Base-by-base conservation (phyloP, 345 rosid species). In the Boechera retrofracta region DNA sequence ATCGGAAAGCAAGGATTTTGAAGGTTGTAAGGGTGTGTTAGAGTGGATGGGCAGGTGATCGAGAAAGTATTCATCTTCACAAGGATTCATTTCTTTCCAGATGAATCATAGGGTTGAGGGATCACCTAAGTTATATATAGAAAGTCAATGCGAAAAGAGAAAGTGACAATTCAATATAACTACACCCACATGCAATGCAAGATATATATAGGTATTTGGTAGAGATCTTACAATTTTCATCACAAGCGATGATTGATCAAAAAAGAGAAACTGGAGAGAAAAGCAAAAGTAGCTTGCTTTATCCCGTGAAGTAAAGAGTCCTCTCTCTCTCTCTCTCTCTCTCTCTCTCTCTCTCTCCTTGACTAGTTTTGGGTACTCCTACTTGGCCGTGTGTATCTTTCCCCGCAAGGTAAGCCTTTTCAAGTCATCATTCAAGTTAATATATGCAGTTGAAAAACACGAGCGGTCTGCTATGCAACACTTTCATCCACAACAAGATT, bases 1-100 rank as follows among this genome's bases (percentile, higher is more conserved):
- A 47, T 89, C 88, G 0, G 60, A 57, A 54, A 78, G 76, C n/a
- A 72, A 38, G n/a, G 85, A 73, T 65, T 77, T 80, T 32, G 90
- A 82, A 18, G 67, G 76, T 10, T 79, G 82, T 55, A 83, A 79
- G 13, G 84, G 85, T 36, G 72, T 48, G 47, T 28, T 39, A 11
- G 79, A 39, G 68, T 10, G 65, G 44, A 16, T 53, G 33, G 63
- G 6, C 29, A 29, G 13, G 62, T 73, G 77, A 64, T 64, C 56
- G 10, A 65, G 78, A 44, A 42, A 65, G 64, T 65, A 45, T 55
- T 57, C 72, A 47, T 74, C 73, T 44, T 66, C 78, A 57, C 59
- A 47, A 57, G 57, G 57, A 35, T 45, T 75, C 78, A 75, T 75
- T 33, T 57, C 51, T 67, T 15, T 26, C 57, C 7, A 36, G 4